Percentiles rank a stretch among this genome's conserved stretches.
Conservation (phyloP, 352 stramenopile species). For the Phytophthora vignae region DNA sequence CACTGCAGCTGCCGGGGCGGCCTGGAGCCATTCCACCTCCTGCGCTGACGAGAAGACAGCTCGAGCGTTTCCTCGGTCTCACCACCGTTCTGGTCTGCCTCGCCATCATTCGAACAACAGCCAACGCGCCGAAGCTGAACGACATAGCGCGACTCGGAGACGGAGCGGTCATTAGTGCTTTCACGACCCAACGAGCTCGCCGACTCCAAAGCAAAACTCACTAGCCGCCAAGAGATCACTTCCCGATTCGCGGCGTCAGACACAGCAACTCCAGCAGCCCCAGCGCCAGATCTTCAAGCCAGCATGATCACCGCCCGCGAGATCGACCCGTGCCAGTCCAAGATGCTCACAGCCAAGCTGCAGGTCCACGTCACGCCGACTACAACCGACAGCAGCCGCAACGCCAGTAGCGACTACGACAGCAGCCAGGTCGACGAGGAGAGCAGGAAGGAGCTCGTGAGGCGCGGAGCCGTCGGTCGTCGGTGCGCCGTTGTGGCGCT, state of each 20-base stretch:
- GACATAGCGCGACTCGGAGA: slow-evolving; percentile 22
- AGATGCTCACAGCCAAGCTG: slow-evolving; percentile 30
- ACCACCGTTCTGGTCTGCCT: slow-evolving; percentile 22
- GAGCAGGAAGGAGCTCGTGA: slow-evolving; percentile 38
- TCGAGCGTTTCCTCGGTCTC: slow-evolving; percentile 24
- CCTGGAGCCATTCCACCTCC: slow-evolving; percentile 9
- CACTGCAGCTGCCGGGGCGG: not conserved
- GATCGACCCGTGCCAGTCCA: slow-evolving; percentile 26
- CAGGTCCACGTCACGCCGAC: slow-evolving; percentile 5
- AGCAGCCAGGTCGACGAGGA: slow-evolving; percentile 23
- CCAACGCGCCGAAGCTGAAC: not conserved
- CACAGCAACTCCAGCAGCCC: not conserved
- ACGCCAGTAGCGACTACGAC: slow-evolving; percentile 7
- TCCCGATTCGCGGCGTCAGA: not conserved
- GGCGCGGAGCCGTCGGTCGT: slow-evolving; percentile 47
- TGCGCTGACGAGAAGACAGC: slow-evolving; percentile 18
- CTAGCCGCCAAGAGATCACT: not conserved
- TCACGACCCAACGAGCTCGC: slow-evolving; percentile 22
- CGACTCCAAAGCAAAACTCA: not conserved
- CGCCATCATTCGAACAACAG: slow-evolving; percentile 36
- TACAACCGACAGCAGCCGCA: not conserved
- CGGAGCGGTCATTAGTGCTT: slow-evolving; percentile 27
- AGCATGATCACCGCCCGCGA: slow-evolving; percentile 34
- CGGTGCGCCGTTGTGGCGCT: slow-evolving; percentile 41
- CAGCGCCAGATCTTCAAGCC: not conserved